Evolutionary conservation across 1,139 yeast genomes (phyloP).

Genomic region (Lodderomyces margitis): DNA sequence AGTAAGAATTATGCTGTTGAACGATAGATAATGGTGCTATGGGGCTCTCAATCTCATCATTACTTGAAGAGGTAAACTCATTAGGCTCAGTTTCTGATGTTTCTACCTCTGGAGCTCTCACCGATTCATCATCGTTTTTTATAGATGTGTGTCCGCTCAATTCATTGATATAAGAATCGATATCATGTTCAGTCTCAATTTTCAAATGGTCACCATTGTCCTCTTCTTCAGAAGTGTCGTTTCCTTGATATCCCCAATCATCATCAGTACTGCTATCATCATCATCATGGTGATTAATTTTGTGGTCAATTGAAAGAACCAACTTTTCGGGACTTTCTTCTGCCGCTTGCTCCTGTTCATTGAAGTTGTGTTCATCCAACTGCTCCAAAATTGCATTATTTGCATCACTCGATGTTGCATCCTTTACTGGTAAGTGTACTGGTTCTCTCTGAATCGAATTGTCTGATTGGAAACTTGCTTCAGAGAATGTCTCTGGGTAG

Average conservation of each 20-base stretch:
- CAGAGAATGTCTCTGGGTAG: constrained; percentile 23
- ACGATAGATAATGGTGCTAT: constrained; percentile 27
- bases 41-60: constrained; percentile 18
- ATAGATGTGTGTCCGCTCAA: constrained; percentile 13
- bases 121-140: constrained; percentile 18
- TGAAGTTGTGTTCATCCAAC: neutral
- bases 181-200: neutral
- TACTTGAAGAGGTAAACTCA: constrained; percentile 16
- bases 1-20: constrained; percentile 27
- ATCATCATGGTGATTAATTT: constrained; percentile 1
- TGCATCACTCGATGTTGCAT: neutral
- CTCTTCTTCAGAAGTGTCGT: constrained; percentile 16
- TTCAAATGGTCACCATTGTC: neutral
- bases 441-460: constrained; percentile 40
- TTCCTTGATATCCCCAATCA: constrained; percentile 29
- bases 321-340: constrained; percentile 7
- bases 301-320: constrained; percentile 14
- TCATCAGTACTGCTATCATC: constrained; percentile 13
- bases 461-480: constrained; percentile 34
- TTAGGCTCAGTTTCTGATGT: constrained; percentile 4
- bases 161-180: constrained; percentile 38
- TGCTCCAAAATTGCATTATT: constrained; percentile 4
- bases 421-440: constrained; percentile 20
- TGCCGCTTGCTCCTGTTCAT: neutral
- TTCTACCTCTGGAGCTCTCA: constrained; percentile 6